Evolutionary conservation across 495 filamentous ascomycete genomes (phyloP), one percentile per base, ranked within the genome.

Genomic region (Paragyromitra xinjiangensis): DNA sequence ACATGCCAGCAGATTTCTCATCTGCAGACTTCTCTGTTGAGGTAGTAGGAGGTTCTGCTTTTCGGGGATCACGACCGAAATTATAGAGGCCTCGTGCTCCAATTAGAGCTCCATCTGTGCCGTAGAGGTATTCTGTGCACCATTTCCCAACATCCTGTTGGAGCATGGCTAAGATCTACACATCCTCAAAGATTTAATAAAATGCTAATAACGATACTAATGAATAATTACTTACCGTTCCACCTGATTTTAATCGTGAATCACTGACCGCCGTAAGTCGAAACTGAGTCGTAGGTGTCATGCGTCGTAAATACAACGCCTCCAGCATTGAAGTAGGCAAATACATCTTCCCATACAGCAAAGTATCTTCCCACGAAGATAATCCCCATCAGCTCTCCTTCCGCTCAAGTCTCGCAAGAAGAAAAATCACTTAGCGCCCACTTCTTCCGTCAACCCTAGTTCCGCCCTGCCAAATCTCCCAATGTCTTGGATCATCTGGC

Each of bases 31-130:
- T 75, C 79, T 45, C 82, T 16, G 51, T 26, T 78, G 29, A 68
- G 78, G 37, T 19, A 19, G 22, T 63, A 26, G 83, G 82, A 14
- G 78, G 71, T 14, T 76, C 83, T 2, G 78, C 59, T 24, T 85
- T 82, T 37, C 88, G 87, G 24, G 92, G 92, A 81, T 97, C 92
- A 6, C 90, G 89, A 34, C 95, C 95, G 78, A 98, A 98, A 82
- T 98, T 99, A 84, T 96, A 98, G 0, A 99, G 86, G 1, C 94
- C 95, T 5, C 94, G 89, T 73, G 94, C 86, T 24, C 95, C 95
- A 76, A 98, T 87, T 16, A 98, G 87, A 4, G 93, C 92, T 37
- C 93, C 95, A 78, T 98, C 95, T 0, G 95, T 95, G 72, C 92
- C 96, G 83, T 94, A 95, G 5, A 99, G 88, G 62, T 94, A 94